phyloP scores from a whole-genome alignment of 441 rosid species.

The Geranium incanum region DNA sequence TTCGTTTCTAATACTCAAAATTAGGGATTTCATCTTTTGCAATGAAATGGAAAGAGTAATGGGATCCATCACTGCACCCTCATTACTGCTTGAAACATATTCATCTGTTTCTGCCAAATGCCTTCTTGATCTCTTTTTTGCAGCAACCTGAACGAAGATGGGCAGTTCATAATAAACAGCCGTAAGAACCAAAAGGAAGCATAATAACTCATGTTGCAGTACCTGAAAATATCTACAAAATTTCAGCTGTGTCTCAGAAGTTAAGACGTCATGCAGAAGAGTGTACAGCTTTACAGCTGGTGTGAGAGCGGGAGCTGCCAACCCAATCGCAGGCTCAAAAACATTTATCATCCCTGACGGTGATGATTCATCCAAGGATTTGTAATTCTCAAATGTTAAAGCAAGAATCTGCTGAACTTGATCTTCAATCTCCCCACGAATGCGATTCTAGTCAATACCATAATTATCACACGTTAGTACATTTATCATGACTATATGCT shows the following conservation, averaged over 20 bases:
- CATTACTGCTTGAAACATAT: constrained; percentile 53
- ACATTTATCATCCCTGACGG: constrained; percentile 66
- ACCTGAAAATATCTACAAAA: constrained; percentile 92
- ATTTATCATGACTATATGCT: constrained; percentile 9
- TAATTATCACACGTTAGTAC: constrained; percentile 15
- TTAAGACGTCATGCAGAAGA: constrained; percentile 80
- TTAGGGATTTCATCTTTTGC: constrained; percentile 78
- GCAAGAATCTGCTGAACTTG: constrained; percentile 91
- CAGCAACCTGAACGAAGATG: constrained; percentile 54
- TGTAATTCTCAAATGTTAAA: constrained; percentile 77
- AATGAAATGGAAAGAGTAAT: constrained; percentile 69
- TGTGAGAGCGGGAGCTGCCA: constrained; percentile 73
- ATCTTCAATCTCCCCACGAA: constrained; percentile 82
- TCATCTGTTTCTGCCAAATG: constrained; percentile 86
- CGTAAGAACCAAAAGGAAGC: constrained; percentile 13
- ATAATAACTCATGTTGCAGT: constrained; percentile 5
- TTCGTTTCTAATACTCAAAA: constrained; percentile 72
- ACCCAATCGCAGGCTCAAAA: constrained; percentile 71
- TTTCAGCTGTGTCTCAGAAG: constrained; percentile 84
- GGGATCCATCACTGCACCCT: constrained; percentile 54
- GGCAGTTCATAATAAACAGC: constrained; percentile 17
- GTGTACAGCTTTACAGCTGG: constrained; percentile 88
- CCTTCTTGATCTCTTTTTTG: constrained; percentile 80
- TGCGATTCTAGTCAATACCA: constrained; percentile 60
- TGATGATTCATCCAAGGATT: constrained; percentile 81